Percentiles rank a stretch among this genome's conserved stretches.
Evolutionary conservation across 169 alveolate species (phyloP).

Genomic region (Cystoisospora suis): DNA sequence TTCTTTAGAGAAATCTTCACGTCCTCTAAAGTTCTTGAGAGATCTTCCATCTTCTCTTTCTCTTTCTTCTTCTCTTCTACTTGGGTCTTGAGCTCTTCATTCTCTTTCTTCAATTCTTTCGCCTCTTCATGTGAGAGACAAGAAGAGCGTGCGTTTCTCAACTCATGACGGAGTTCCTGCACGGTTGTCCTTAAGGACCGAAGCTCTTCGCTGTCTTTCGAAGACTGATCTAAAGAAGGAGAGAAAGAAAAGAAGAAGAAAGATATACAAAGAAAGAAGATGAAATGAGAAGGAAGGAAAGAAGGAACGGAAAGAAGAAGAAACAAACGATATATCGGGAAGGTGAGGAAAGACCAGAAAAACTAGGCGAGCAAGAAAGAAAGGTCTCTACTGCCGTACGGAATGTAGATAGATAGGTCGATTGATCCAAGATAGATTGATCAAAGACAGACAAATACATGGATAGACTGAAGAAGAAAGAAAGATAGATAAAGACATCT

Average conservation of each 20-base stretch:
- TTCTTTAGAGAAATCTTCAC: background rate
- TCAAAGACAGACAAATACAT: no score
- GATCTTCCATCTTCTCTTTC: background rate
- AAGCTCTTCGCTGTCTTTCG: slow-evolving; percentile 4
- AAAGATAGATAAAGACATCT: background rate
- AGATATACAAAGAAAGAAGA: background rate
- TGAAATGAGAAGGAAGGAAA: background rate
- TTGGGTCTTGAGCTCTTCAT: background rate
- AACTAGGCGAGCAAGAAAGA: background rate
- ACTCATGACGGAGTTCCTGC: background rate
- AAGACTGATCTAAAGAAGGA: background rate
- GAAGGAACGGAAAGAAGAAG: background rate
- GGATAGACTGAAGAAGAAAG: no score
- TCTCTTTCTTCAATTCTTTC: background rate
- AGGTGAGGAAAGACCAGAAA: background rate
- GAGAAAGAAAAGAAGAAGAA: background rate
- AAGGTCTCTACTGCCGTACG: no score
- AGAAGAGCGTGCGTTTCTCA: background rate
- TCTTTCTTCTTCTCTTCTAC: background rate
- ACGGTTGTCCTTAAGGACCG: background rate
- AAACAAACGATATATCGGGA: background rate
- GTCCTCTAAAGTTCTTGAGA: background rate
- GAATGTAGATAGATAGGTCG: no score
- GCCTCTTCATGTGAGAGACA: background rate
- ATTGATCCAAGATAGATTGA: no score